These are phyloP conservation scores for Aspergillus sparsus DNA, from an alignment of 495 filamentous ascomycete genomes.

Conservation along the genomic window DNA sequence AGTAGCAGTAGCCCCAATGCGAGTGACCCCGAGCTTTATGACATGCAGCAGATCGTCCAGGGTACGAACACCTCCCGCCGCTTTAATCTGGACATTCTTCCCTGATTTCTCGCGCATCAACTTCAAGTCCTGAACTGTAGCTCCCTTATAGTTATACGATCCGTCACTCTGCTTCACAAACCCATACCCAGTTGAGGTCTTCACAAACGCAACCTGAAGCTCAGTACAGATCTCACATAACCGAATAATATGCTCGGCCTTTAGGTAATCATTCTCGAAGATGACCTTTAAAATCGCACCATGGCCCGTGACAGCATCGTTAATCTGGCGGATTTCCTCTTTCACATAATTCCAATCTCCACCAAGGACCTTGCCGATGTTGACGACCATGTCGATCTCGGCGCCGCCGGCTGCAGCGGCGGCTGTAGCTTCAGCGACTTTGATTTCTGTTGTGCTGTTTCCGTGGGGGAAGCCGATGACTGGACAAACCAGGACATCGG, in stretches of 20 bases:
- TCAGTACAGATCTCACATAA: conserved; percentile 55
- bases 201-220: conserved; percentile 54
- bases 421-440: conserved; percentile 52
- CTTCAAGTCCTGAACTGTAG: conserved; percentile 49
- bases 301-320: conserved; percentile 40
- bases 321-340: conserved; percentile 51
- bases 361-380: conserved; percentile 56
- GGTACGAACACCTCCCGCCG: conserved; percentile 53
- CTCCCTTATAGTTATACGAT: conserved; percentile 52
- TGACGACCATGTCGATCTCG: conserved; percentile 63
- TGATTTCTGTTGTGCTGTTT: conserved; percentile 54
- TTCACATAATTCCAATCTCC: conserved; percentile 57
- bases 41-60: conserved; percentile 39
- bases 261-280: conserved; percentile 56
- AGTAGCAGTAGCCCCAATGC: conserved; percentile 58
- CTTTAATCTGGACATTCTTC: conserved; percentile 54
- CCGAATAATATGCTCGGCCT: conserved; percentile 44
- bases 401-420: conserved; percentile 48
- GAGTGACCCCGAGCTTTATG: conserved; percentile 37
- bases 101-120: conserved; percentile 53
- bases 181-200: conserved; percentile 59
- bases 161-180: conserved; percentile 56
- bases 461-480: conserved; percentile 63
- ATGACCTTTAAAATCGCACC: conserved; percentile 58
- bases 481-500: conserved; percentile 52